These are phyloP conservation scores for Mallotus repandus DNA, from an alignment of 441 rosid species.

Conservation along the genomic window DNA sequence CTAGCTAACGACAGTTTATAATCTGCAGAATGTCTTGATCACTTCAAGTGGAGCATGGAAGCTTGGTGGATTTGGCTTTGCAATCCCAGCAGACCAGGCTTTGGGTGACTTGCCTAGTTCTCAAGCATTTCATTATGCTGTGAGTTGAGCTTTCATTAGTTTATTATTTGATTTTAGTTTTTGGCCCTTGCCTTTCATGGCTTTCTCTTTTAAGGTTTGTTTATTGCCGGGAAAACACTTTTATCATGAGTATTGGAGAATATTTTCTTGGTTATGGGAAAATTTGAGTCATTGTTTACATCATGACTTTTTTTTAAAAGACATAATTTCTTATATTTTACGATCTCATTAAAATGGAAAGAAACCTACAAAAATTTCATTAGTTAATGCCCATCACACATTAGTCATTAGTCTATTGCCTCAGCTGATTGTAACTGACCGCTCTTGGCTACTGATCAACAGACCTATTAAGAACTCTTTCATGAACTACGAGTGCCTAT, in stretches of 20 bases:
- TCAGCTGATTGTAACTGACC: not conserved
- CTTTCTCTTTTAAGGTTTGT: not conserved
- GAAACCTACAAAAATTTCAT: not conserved
- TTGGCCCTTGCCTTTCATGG: not conserved
- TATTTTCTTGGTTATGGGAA: not conserved
- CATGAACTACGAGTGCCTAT: not conserved
- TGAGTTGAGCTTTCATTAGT: slow-evolving; percentile 40
- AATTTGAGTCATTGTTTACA: not conserved
- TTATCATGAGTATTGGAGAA: not conserved
- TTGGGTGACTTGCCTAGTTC: slow-evolving; percentile 51
- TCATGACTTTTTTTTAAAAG: not conserved
- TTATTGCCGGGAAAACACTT: not conserved
- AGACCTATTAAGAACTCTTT: not conserved
- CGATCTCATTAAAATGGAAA: not conserved
- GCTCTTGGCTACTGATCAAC: not conserved
- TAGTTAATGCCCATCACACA: not conserved
- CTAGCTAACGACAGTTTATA: slow-evolving; percentile 5
- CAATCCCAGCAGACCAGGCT: slow-evolving; percentile 66
- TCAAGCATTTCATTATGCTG: slow-evolving; percentile 83
- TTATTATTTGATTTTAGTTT: not conserved
- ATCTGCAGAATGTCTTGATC: slow-evolving; percentile 75
- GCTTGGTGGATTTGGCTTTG: slow-evolving; percentile 94
- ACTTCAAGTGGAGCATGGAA: slow-evolving; percentile 97
- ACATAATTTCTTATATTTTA: not conserved
- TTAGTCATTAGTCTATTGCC: not conserved